phyloP scores from a whole-genome alignment of 371 early-diverging fungal species.

The Furculomyces boomerangus region DNA sequence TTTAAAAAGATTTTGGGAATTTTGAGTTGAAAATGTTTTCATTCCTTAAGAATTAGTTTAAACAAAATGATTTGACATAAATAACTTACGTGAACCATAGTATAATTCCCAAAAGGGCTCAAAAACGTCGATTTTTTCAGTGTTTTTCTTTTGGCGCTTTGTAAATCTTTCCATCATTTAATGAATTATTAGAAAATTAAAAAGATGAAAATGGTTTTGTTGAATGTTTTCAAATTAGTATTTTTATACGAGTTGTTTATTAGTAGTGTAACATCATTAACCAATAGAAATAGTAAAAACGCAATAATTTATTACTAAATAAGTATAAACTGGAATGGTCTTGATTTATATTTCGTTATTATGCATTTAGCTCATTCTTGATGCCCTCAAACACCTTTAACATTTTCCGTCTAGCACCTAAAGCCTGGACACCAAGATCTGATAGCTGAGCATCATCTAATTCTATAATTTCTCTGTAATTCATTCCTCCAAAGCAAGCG shows the following conservation, averaged over 20 bases:
- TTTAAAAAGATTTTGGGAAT: no score
- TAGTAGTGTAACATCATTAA: not conserved
- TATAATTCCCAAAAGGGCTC: not conserved
- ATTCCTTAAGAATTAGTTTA: no score
- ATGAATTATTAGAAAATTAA: no score
- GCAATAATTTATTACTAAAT: not conserved
- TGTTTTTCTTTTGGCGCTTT: not conserved
- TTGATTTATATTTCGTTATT: not conserved
- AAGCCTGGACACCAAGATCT: conserved; percentile 71
- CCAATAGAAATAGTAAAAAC: not conserved
- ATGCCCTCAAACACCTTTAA: conserved; percentile 89
- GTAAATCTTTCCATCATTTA: not conserved
- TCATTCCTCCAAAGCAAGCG: conserved; percentile 61
- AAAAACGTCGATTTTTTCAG: not conserved
- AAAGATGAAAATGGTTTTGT: not conserved
- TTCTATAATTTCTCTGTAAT: conserved; percentile 71
- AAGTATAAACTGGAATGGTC: not conserved
- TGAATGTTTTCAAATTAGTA: not conserved
- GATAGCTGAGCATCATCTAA: conserved; percentile 68
- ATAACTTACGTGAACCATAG: not conserved
- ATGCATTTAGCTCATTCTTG: conserved; percentile 22
- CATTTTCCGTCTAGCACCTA: conserved; percentile 88
- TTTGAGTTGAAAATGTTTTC: no score
- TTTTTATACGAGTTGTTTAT: not conserved
- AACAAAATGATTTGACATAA: not conserved